phyloP scores from a whole-genome alignment of 2,329 filamentous ascomycete genomes.

The Thelonectria discophora region DNA sequence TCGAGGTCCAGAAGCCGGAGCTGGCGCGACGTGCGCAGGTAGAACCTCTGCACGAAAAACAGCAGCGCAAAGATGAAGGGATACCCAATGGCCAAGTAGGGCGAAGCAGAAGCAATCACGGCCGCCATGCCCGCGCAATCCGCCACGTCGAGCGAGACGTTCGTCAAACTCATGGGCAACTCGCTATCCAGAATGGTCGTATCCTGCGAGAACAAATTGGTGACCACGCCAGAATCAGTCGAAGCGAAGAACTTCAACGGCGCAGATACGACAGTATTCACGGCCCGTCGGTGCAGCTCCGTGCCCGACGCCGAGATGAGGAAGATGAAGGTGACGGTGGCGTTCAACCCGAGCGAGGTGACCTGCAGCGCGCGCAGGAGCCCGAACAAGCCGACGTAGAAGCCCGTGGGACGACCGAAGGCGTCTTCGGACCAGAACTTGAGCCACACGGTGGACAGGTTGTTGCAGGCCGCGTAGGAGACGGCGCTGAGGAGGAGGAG shows the following conservation, averaged over 20 bases:
- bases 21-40: conserved; percentile 68
- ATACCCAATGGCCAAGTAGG: conserved; percentile 59
- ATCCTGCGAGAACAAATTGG: conserved; percentile 58
- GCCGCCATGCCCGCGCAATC: conserved; percentile 53
- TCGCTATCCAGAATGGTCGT: conserved; percentile 53
- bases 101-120: conserved; percentile 55
- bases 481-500: conserved; percentile 34
- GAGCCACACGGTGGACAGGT: conserved; percentile 51
- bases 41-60: conserved; percentile 64
- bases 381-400: conserved; percentile 46
- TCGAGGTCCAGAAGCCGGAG: conserved; percentile 69
- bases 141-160: conserved; percentile 39
- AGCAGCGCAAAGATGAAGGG: conserved; percentile 57
- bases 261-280: conserved; percentile 49
- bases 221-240: conserved; percentile 53
- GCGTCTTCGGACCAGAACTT: conserved; percentile 52
- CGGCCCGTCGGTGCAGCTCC: conserved; percentile 45
- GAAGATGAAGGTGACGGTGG: conserved; percentile 29
- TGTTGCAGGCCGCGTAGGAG: conserved; percentile 40
- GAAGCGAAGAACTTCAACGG: conserved; percentile 53
- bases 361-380: conserved; percentile 33
- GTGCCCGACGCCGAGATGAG: conserved; percentile 45
- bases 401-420: conserved; percentile 33
- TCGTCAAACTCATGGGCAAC: conserved; percentile 47
- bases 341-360: conserved; percentile 33